These are phyloP conservation scores for Obelidium mucronatum DNA, from an alignment of 192 early-diverging fungal genomes.

Conservation along the genomic window DNA sequence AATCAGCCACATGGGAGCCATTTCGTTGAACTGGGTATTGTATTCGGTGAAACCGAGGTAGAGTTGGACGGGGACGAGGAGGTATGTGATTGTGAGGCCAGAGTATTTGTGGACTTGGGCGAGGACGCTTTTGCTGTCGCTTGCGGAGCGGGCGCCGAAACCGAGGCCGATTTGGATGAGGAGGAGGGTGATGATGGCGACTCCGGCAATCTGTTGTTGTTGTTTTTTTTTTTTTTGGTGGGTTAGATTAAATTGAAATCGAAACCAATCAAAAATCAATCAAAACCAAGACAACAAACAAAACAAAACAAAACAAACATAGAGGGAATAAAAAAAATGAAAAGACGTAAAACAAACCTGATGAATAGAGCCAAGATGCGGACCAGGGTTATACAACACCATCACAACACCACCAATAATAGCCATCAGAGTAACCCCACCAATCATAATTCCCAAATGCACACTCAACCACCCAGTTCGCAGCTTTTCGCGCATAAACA, in stretches of 20 bases:
- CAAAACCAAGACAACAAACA: no score
- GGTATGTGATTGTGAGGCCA: conserved; percentile 1
- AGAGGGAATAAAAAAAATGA: no score
- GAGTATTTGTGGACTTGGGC: conserved; percentile 29
- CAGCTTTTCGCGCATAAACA: conserved; percentile 30
- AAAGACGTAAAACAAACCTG: conserved; percentile 19
- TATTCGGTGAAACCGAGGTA: conserved; percentile 26
- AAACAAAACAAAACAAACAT: no score
- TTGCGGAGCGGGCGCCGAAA: neutral
- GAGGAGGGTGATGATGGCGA: neutral
- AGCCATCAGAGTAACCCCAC: neutral
- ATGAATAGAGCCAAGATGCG: neutral
- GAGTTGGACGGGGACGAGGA: conserved; percentile 22
- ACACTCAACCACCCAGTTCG: neutral
- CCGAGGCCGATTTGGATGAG: conserved; percentile 20
- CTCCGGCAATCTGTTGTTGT: conserved; percentile 5
- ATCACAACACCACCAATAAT: conserved; percentile 8
- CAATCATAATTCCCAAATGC: conserved; percentile 25
- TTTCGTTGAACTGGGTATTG: neutral
- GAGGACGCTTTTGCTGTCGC: neutral
- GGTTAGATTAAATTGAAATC: no score
- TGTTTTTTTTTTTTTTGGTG: no score
- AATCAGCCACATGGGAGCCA: conserved; percentile 19
- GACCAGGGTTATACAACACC: conserved; percentile 17
- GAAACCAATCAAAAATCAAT: no score